Percentiles rank a stretch among this genome's conserved stretches.
These are phyloP conservation scores for Globisporangium nunn DNA, from an alignment of 352 stramenopile genomes.

Conservation along the genomic window DNA sequence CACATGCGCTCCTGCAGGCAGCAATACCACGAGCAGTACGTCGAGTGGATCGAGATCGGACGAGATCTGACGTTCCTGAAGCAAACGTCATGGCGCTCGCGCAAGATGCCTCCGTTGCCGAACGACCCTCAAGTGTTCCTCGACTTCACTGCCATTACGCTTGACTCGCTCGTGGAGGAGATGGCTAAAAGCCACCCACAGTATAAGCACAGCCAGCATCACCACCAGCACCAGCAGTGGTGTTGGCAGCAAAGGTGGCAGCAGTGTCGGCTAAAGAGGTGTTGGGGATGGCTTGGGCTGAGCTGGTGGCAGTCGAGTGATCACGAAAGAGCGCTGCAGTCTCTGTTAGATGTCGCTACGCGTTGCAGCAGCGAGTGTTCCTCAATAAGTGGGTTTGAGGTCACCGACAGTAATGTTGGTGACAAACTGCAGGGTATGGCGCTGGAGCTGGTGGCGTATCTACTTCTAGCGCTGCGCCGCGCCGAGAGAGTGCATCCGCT, in stretches of 20 bases:
- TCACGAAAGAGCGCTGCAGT: background rate
- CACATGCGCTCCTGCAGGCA: conserved; percentile 3
- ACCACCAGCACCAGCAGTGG: background rate
- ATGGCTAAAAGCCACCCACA: too few relatives aligned
- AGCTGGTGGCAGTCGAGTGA: background rate
- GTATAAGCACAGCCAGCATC: background rate
- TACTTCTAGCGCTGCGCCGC: background rate
- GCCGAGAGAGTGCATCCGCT: conserved; percentile 5
- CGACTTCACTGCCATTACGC: background rate
- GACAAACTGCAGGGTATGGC: background rate
- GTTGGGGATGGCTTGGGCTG: background rate
- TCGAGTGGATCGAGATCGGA: conserved; percentile 8
- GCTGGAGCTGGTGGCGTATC: conserved; percentile 6
- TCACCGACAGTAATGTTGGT: too few relatives aligned
- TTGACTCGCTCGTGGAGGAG: background rate
- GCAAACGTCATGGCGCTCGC: background rate
- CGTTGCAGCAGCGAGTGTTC: background rate
- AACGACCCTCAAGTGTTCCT: background rate
- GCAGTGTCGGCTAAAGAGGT: too few relatives aligned
- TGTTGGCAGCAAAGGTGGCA: too few relatives aligned
- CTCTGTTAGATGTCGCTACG: background rate
- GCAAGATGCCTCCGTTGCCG: background rate
- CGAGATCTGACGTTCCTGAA: conserved; percentile 8
- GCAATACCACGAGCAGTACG: background rate
- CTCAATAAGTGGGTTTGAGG: too few relatives aligned